Percentiles rank a stretch among this genome's conserved stretches.
Conservation (phyloP, 805 yeast genomes). For the Ogataea nonfermentans region DNA sequence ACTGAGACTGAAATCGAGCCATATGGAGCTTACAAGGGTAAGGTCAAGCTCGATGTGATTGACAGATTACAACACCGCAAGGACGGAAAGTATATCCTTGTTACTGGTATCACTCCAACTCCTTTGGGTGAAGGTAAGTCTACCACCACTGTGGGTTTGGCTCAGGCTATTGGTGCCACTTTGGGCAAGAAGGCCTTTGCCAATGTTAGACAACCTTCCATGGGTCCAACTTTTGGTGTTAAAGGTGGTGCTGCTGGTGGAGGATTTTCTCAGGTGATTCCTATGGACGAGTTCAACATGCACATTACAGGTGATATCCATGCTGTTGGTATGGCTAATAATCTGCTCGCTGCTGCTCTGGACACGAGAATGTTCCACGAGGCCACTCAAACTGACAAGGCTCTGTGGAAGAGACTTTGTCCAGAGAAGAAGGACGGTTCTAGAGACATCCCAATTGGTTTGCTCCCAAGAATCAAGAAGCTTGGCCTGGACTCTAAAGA, state of each 20-base stretch:
- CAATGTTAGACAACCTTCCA: constrained; percentile 94
- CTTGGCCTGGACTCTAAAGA: constrained; percentile 79
- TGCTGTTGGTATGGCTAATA: constrained; percentile 92
- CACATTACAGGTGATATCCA: constrained; percentile 97
- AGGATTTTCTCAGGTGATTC: constrained; percentile 95
- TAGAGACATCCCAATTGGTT: constrained; percentile 74
- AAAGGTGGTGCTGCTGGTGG: constrained; percentile 99
- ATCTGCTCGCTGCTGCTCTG: constrained; percentile 91
- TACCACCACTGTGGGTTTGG: constrained; percentile 93
- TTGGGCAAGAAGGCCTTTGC: constrained; percentile 82
- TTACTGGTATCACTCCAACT: constrained; percentile 97
- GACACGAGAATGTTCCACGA: constrained; percentile 98
- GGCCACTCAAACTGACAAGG: constrained; percentile 70
- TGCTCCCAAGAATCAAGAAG: constrained; percentile 71
- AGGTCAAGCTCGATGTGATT: constrained; percentile 66
- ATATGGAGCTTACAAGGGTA: constrained; percentile 87
- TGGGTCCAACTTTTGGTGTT: constrained; percentile 99
- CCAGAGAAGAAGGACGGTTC: constrained; percentile 76
- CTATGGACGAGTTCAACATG: constrained; percentile 98
- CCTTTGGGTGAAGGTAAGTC: constrained; percentile 98
- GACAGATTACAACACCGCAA: constrained; percentile 62
- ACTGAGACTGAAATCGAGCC: constrained; percentile 77
- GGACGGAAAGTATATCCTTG: constrained; percentile 85
- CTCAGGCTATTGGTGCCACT: constrained; percentile 96
- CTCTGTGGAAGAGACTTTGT: constrained; percentile 80